Percentiles rank a stretch among this genome's conserved stretches.
phyloP scores from a whole-genome alignment of 371 early-diverging fungal genomes.

The Parasitella parasitica region DNA sequence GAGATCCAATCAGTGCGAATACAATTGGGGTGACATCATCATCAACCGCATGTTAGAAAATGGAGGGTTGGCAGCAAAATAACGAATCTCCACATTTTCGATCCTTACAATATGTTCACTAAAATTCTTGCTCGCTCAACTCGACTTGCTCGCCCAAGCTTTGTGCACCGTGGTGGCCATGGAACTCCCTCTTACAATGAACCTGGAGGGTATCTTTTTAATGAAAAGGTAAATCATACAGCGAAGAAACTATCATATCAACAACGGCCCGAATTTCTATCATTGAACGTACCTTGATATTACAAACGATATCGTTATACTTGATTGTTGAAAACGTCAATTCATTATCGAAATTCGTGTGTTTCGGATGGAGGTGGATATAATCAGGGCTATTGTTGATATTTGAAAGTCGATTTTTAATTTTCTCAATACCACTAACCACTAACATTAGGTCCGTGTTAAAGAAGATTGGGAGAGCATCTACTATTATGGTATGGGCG shows the following conservation, averaged over 20 bases:
- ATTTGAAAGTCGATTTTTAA: neutral
- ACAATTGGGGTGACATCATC: neutral
- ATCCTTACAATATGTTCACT: slow-evolving; percentile 27
- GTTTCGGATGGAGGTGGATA: neutral
- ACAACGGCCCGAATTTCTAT: neutral
- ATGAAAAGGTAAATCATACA: slow-evolving; percentile 57
- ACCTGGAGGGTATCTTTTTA: slow-evolving; percentile 66
- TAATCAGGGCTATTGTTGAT: neutral
- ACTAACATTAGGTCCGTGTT: slow-evolving; percentile 51
- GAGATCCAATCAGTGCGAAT: too few species aligned
- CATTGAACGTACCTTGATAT: neutral
- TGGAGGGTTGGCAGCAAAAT: neutral
- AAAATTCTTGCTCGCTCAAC: slow-evolving; percentile 51
- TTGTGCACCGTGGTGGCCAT: slow-evolving; percentile 56
- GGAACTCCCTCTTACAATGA: slow-evolving; percentile 59
- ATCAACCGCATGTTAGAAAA: neutral
- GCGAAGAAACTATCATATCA: neutral
- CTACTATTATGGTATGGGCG: slow-evolving; percentile 61
- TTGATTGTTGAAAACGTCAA: neutral
- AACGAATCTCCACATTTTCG: neutral
- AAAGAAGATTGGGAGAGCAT: slow-evolving; percentile 73
- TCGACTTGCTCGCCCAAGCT: slow-evolving; percentile 50
- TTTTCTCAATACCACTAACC: neutral
- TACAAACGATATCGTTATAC: neutral
- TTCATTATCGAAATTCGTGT: neutral